Conservation (phyloP, 2,329 filamentous ascomycete genomes). For the Knoxdaviesia capensis region DNA sequence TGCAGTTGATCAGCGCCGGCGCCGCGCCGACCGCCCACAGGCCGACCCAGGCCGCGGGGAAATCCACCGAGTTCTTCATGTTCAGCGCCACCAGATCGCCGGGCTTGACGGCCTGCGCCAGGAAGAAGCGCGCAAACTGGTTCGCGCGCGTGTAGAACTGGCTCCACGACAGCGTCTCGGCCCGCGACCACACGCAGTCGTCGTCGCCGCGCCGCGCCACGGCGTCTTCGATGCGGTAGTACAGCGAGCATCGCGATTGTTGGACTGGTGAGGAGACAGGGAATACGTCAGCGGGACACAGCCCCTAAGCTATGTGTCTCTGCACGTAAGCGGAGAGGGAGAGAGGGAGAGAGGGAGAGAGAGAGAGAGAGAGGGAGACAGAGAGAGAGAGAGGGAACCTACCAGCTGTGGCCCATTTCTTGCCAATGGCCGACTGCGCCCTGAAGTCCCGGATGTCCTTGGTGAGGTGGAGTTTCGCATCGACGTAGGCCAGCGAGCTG, state of each 20-base stretch:
- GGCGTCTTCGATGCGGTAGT: slow-evolving; percentile 43
- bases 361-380: slow-evolving; percentile 2
- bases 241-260: slow-evolving; percentile 24
- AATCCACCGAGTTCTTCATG: slow-evolving; percentile 47
- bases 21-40: slow-evolving; percentile 45
- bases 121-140: slow-evolving; percentile 42
- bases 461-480: slow-evolving; percentile 47
- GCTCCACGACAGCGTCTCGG: slow-evolving; percentile 36
- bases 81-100: slow-evolving; percentile 45
- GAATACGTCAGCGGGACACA: too few relatives aligned
- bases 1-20: slow-evolving; percentile 53
- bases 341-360: slow-evolving; percentile 1
- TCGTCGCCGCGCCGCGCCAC: slow-evolving; percentile 29
- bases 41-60: slow-evolving; percentile 44
- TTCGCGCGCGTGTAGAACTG: slow-evolving; percentile 33
- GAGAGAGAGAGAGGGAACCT: slow-evolving; percentile 3
- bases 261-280: too few relatives aligned
- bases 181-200: slow-evolving; percentile 47
- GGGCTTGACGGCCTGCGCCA: slow-evolving; percentile 33
- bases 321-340: slow-evolving; percentile 6
- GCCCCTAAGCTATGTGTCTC: slow-evolving; percentile 18
- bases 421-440: slow-evolving; percentile 18
- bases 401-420: slow-evolving; percentile 28
- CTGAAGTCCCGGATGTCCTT: slow-evolving; percentile 36
- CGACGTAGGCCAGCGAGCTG: slow-evolving; percentile 25